Evolutionary conservation across 345 rosid species (phyloP).

Genomic region (Passiflora organensis): DNA sequence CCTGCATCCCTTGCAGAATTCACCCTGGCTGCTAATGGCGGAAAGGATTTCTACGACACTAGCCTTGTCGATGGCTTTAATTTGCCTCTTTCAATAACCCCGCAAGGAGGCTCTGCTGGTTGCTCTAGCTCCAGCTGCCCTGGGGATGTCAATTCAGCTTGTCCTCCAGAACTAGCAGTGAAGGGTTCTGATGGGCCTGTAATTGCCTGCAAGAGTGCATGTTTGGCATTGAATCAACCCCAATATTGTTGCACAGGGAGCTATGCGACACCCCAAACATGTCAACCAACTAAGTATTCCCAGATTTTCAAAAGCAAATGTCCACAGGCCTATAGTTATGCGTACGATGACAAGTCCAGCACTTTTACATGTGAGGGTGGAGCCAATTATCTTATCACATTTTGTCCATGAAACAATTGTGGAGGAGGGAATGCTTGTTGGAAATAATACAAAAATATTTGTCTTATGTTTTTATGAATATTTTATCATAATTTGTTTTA

Average conservation of each 20-base stretch:
- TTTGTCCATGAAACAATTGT: conserved; percentile 25
- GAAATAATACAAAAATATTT: no score
- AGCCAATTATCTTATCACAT: conserved; percentile 35
- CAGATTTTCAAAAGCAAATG: conserved; percentile 41
- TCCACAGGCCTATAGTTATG: conserved; percentile 57
- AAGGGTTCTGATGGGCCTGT: conserved; percentile 17
- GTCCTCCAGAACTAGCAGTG: conserved; percentile 39
- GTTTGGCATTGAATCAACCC: conserved; percentile 22
- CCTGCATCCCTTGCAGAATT: conserved; percentile 44
- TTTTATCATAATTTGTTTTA: no score
- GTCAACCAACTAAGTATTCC: conserved; percentile 40
- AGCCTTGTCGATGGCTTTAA: conserved; percentile 48
- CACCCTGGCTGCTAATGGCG: conserved; percentile 13
- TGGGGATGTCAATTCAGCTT: conserved; percentile 29
- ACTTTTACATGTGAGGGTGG: conserved; percentile 37
- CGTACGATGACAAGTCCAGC: conserved; percentile 38
- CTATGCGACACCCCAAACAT: conserved; percentile 20
- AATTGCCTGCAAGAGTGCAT: conserved; percentile 46
- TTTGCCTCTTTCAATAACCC: conserved; percentile 30
- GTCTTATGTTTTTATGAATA: no score
- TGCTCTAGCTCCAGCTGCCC: conserved; percentile 26
- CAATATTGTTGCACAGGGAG: conserved; percentile 44
- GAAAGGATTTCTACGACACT: conserved; percentile 37
- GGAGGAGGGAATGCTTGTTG: background rate
- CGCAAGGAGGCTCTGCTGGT: conserved; percentile 23